These are phyloP conservation scores for Torulaspora pretoriensis DNA, from an alignment of 1,139 yeast genomes.

Conservation along the genomic window DNA sequence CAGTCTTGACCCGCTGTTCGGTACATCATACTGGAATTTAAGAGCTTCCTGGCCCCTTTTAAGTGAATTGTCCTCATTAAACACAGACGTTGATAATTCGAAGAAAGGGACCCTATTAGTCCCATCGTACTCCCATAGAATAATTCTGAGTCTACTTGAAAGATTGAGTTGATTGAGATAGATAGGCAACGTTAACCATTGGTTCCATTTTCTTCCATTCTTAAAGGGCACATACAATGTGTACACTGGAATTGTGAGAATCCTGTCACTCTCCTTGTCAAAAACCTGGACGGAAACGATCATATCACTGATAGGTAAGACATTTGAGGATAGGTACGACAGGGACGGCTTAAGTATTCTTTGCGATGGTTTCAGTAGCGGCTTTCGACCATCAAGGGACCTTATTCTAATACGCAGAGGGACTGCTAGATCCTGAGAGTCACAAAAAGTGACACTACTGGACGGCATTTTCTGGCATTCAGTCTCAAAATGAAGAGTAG, in stretches of 20 bases:
- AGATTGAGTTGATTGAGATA: conserved; percentile 64
- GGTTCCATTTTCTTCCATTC: conserved; percentile 47
- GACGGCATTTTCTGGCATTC: conserved; percentile 36
- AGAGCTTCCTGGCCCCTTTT: conserved; percentile 57
- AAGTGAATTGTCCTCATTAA: conserved; percentile 50
- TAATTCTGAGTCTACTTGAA: conserved; percentile 55
- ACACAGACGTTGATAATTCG: conserved; percentile 55
- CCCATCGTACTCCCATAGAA: conserved; percentile 63
- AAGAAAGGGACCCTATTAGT: conserved; percentile 52
- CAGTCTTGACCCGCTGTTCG: conserved; percentile 28
- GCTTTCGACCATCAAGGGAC: conserved; percentile 47
- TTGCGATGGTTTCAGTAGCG: conserved; percentile 49
- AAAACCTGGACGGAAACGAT: conserved; percentile 60
- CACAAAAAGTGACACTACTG: conserved; percentile 61
- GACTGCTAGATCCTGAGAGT: conserved; percentile 64
- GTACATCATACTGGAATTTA: conserved; percentile 35
- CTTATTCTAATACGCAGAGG: conserved; percentile 51
- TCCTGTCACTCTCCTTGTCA: conserved; percentile 48
- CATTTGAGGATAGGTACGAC: conserved; percentile 48
- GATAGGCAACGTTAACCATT: conserved; percentile 68
- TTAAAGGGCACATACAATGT: conserved; percentile 63
- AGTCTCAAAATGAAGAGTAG: no score
- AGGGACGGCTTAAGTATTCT: conserved; percentile 53
- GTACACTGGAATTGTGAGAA: conserved; percentile 59
- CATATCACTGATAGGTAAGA: conserved; percentile 54